Evolutionary conservation across 164 flowering plant species (phyloP).

Genomic region (Nymphaea colorata): DNA sequence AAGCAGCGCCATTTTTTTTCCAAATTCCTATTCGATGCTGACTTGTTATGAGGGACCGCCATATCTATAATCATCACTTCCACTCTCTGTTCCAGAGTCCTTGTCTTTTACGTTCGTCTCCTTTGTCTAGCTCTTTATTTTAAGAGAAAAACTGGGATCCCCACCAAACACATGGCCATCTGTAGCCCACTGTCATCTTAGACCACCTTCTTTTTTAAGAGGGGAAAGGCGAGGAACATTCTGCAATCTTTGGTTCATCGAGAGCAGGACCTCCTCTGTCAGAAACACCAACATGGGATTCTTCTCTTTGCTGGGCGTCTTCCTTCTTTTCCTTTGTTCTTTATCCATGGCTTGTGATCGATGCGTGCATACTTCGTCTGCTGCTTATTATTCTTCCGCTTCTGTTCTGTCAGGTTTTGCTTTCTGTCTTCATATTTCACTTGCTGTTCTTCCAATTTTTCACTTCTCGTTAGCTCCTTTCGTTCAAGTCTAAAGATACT

Average conservation of each 20-base stretch:
- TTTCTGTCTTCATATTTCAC: background rate
- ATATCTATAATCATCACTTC: background rate
- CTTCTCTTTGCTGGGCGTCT: constrained; percentile 13
- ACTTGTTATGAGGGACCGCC: background rate
- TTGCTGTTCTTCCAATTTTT: background rate
- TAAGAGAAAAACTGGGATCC: background rate
- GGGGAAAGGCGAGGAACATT: background rate
- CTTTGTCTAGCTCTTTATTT: background rate
- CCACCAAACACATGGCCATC: background rate
- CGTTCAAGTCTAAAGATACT: background rate
- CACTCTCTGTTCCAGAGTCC: background rate
- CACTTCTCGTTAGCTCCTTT: constrained; percentile 3
- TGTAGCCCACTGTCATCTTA: background rate
- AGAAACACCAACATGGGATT: constrained; percentile 20
- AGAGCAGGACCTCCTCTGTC: background rate
- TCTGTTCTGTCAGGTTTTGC: constrained; percentile 30
- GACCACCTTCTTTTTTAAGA: background rate
- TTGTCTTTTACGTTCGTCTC: background rate
- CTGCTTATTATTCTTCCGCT: constrained; percentile 40
- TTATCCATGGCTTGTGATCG: constrained; percentile 67
- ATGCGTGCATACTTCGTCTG: constrained; percentile 60
- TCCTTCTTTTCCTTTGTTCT: constrained; percentile 23
- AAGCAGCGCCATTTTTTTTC: background rate
- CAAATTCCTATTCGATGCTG: background rate
- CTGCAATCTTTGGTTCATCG: background rate